Evolutionary conservation across 2,329 filamentous ascomycete genomes (phyloP).

Genomic region (Sphaerulina musiva): DNA sequence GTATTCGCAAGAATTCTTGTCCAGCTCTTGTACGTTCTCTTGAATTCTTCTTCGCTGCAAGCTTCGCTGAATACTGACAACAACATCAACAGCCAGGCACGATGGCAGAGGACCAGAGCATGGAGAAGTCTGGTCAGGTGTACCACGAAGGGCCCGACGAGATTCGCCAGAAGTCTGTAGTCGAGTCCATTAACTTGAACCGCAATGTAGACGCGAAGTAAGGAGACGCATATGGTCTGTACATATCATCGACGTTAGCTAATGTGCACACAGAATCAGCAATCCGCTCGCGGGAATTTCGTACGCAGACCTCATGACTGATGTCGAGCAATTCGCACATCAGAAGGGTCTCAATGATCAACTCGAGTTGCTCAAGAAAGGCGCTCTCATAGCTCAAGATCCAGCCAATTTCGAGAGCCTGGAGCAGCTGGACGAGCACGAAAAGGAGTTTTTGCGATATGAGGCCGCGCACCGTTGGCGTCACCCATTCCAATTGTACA

Average conservation of each 20-base stretch:
- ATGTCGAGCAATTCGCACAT: slow-evolving; percentile 52
- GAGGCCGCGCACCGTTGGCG: slow-evolving; percentile 47
- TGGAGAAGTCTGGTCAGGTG: neutral
- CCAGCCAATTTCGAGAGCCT: slow-evolving; percentile 42
- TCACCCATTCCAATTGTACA: slow-evolving; percentile 45
- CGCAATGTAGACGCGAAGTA: slow-evolving; percentile 26
- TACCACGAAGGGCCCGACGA: slow-evolving; percentile 7
- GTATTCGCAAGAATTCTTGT: slow-evolving; percentile 2
- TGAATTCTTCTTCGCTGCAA: neutral
- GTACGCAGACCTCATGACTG: slow-evolving; percentile 46
- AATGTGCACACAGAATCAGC: slow-evolving; percentile 32
- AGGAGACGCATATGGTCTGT: neutral
- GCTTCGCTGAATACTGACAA: neutral
- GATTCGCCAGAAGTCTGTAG: slow-evolving; percentile 9
- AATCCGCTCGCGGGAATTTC: slow-evolving; percentile 53
- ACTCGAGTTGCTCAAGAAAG: slow-evolving; percentile 40
- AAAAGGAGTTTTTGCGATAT: slow-evolving; percentile 39
- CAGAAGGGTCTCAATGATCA: slow-evolving; percentile 39
- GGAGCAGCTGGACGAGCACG: slow-evolving; percentile 39
- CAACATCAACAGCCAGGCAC: neutral
- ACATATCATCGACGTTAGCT: neutral
- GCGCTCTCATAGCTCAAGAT: slow-evolving; percentile 46
- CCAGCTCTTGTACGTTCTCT: neutral
- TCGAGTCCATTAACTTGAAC: slow-evolving; percentile 20
- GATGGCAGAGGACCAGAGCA: slow-evolving; percentile 9